Conservation (phyloP, 2,329 filamentous ascomycete species). For the Botrytis aclada region DNA sequence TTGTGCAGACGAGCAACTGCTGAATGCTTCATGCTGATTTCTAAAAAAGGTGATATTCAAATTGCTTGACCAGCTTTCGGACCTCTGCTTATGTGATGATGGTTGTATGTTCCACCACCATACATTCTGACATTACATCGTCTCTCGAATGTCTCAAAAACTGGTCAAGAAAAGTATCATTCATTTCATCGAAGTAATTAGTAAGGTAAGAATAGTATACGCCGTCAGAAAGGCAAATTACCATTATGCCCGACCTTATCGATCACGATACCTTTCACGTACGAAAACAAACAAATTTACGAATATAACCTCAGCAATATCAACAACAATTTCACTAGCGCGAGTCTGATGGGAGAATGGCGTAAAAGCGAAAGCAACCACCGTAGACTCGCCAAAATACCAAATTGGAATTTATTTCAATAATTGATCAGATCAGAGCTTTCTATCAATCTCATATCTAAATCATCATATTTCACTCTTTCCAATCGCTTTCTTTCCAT, state of each 20-base stretch:
- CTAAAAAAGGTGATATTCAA: background rate
- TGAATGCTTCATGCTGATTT: background rate
- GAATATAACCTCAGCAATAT: constrained; percentile 5
- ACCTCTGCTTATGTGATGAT: constrained; percentile 11
- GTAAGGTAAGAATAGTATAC: constrained; percentile 11
- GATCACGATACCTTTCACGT: constrained; percentile 1
- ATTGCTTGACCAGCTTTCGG: background rate
- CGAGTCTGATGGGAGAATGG: background rate
- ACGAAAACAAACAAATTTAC: background rate
- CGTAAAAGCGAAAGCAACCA: background rate
- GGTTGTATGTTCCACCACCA: constrained; percentile 8
- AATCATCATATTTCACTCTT: background rate
- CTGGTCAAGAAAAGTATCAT: constrained; percentile 8
- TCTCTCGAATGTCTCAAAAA: constrained; percentile 19
- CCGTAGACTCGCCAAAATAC: background rate
- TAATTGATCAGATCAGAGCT: background rate
- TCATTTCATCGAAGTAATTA: constrained; percentile 10
- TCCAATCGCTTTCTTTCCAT: background rate
- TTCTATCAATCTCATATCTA: background rate
- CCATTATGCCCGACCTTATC: constrained; percentile 1
- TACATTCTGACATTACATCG: constrained; percentile 8
- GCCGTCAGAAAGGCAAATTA: background rate
- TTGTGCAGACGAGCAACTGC: background rate
- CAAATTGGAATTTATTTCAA: background rate
- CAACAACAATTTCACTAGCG: background rate